Conservation (phyloP, 2,329 filamentous ascomycete genomes). For the Arthrinium phaeospermum region DNA sequence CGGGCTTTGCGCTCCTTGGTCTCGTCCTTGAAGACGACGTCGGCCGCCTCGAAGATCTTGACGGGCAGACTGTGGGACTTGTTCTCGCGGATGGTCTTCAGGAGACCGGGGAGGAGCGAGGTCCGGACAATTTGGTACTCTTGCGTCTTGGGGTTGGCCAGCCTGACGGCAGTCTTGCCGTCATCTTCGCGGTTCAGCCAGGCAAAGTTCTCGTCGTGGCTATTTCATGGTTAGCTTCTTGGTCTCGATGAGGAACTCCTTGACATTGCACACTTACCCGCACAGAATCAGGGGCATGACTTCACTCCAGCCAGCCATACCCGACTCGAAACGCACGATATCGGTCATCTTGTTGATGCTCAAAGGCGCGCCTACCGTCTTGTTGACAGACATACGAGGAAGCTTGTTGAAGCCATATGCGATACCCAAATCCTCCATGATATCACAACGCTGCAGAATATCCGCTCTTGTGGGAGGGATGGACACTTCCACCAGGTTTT, state of each 20-base stretch:
- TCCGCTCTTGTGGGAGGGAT: slow-evolving; percentile 92
- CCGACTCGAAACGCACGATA: slow-evolving; percentile 85
- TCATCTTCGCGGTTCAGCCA: slow-evolving; percentile 81
- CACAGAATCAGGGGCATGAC: slow-evolving; percentile 96
- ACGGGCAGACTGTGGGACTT: slow-evolving; percentile 78
- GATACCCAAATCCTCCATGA: slow-evolving; percentile 98
- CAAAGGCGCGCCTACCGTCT: slow-evolving; percentile 84
- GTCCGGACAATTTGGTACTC: slow-evolving; percentile 85
- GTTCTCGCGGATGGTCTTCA: slow-evolving; percentile 83
- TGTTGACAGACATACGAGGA: slow-evolving; percentile 83
- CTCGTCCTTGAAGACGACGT: slow-evolving; percentile 90
- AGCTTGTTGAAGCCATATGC: slow-evolving; percentile 98
- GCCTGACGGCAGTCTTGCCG: slow-evolving; percentile 70
- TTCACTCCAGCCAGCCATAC: slow-evolving; percentile 95
- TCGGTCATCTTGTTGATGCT: slow-evolving; percentile 94
- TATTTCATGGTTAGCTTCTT: slow-evolving; percentile 44
- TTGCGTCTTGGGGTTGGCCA: slow-evolving; percentile 79
- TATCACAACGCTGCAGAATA: slow-evolving; percentile 93
- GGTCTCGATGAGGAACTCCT: neutral
- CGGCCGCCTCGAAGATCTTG: slow-evolving; percentile 81
- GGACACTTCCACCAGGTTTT: slow-evolving; percentile 78
- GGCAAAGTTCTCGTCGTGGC: slow-evolving; percentile 95
- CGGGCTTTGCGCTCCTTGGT: slow-evolving; percentile 81
- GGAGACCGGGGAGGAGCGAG: slow-evolving; percentile 72
- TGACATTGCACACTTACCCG: slow-evolving; percentile 4